phyloP scores from a whole-genome alignment of 2,329 filamentous ascomycete genomes.

The Paraconiothyrium brasiliense region DNA sequence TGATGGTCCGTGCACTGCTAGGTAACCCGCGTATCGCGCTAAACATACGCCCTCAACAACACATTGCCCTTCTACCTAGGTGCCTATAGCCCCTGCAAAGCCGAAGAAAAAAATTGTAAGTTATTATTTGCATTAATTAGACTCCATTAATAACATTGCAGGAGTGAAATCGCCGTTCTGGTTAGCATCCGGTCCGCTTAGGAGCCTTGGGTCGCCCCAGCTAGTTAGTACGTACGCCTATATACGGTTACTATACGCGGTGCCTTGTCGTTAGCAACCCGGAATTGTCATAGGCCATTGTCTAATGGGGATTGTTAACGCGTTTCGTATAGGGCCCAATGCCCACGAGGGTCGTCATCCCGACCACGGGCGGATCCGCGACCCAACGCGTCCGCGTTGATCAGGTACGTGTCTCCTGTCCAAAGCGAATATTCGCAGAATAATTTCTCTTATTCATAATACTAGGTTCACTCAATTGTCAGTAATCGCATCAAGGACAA shows the following conservation, averaged over 20 bases:
- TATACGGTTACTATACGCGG: background rate
- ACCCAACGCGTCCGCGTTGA: slow-evolving; percentile 34
- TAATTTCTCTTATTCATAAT: slow-evolving; percentile 17
- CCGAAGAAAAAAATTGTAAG: slow-evolving; percentile 8
- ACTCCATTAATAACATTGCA: slow-evolving; percentile 10
- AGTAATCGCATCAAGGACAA: slow-evolving; percentile 37
- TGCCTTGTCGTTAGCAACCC: too few relatives aligned
- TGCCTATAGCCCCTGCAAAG: background rate
- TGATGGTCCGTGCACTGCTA: slow-evolving; percentile 11
- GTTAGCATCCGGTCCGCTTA: background rate
- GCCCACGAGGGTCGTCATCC: slow-evolving; percentile 41
- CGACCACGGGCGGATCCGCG: slow-evolving; percentile 24
- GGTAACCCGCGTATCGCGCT: background rate
- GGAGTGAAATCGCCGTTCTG: background rate
- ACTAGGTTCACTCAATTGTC: slow-evolving; percentile 33
- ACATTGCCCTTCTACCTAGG: background rate
- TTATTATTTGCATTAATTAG: slow-evolving; percentile 5
- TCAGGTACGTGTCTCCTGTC: slow-evolving; percentile 29
- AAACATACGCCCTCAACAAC: background rate
- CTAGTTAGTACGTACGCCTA: slow-evolving; percentile 1
- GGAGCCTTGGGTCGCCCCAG: background rate
- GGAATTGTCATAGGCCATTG: background rate
- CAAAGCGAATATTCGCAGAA: background rate
- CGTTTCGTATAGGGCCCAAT: slow-evolving; percentile 23
- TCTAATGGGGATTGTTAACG: slow-evolving; percentile 15